These are phyloP conservation scores for Uronychia binucleata DNA, from an alignment of 73 alveolate genomes.

Conservation along the genomic window DNA sequence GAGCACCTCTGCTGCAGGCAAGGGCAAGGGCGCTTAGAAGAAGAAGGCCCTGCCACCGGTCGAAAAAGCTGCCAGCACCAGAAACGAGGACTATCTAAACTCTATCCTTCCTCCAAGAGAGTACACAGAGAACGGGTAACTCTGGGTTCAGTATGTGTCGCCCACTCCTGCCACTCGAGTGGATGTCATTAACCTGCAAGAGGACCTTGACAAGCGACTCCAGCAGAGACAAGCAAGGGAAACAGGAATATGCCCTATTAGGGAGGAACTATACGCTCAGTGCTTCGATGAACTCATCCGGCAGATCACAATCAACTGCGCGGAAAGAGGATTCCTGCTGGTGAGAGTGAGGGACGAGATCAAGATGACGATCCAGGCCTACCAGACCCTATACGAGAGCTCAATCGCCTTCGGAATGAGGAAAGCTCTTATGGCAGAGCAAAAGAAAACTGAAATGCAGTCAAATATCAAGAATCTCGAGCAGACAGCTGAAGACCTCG, in stretches of 20 bases:
- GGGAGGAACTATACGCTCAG: constrained; percentile 79
- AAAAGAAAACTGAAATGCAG: constrained; percentile 82
- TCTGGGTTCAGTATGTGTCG: constrained; percentile 80
- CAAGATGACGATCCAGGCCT: constrained; percentile 89
- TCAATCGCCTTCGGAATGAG: constrained; percentile 98
- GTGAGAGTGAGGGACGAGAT: constrained; percentile 98
- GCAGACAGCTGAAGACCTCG: constrained; percentile 81
- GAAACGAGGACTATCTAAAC: constrained; percentile 94
- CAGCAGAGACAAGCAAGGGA: constrained; percentile 75
- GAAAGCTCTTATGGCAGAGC: constrained; percentile 93
- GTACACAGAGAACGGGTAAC: constrained; percentile 75
- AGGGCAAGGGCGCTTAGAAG: constrained; percentile 66
- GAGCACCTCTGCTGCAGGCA: constrained; percentile 72
- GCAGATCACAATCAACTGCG: constrained; percentile 97
- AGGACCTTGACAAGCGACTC: constrained; percentile 68
- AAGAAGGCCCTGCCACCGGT: constrained; percentile 23
- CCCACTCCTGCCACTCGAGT: constrained; percentile 85
- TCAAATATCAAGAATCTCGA: constrained; percentile 72
- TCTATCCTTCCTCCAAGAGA: constrained; percentile 92
- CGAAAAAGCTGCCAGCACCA: constrained; percentile 32
- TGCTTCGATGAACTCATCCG: constrained; percentile 86
- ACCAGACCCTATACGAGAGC: constrained; percentile 96
- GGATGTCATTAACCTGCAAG: constrained; percentile 75
- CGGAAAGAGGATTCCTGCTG: constrained; percentile 98
- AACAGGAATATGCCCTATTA: constrained; percentile 85